Evolutionary conservation across 805 yeast species (phyloP), one percentile per base, ranked within the genome.

Genomic region (Yamadazyma insecticola): DNA sequence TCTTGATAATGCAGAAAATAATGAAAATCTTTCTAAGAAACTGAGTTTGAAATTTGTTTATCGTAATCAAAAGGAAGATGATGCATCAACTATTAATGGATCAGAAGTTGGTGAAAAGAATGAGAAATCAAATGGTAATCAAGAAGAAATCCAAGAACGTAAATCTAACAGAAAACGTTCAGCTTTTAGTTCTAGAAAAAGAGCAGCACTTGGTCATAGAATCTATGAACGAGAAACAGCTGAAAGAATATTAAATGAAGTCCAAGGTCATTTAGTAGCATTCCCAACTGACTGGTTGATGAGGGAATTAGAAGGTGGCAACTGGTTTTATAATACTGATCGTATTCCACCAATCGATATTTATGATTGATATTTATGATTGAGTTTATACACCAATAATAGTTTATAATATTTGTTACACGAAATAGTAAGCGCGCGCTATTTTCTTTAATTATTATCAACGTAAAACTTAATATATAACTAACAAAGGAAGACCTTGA

Each of bases 251-350:
- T 61, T 92, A 40, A 63, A 67, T 29, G 79, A 85, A 35, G 65
- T 90, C 13, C 83, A 79, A 31, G 98, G 98, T 2, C 83, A 92
- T 50, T 59, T 92, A 44, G 97, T 92, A 5, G 53, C 81, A n/a
- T 90, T 89, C 65, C 97, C 98, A 0, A 70, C 84, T 1, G 87
- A 87, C 39, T 92, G 98, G 98, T 68, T 92, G 25, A 65, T 74
- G 45, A 73, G 78, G 36, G 98, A 92, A 57, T 74, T 88, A 18
- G 96, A 89, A 35, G 76, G 85, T 5, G 90, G 86, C 8, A 92
- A 94, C 51, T 90, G 97, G 97, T 89, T 88, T 54, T 89, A 86
- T 64, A 86, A 81, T 47, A 80, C 94, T 29, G 98, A 92, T 51
- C 77, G 95, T 48, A 65, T 92, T 16, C 96, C 97, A 4, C 98